Conservation (phyloP, 2,329 filamentous ascomycete genomes). For the Monilinia aucupariae region DNA sequence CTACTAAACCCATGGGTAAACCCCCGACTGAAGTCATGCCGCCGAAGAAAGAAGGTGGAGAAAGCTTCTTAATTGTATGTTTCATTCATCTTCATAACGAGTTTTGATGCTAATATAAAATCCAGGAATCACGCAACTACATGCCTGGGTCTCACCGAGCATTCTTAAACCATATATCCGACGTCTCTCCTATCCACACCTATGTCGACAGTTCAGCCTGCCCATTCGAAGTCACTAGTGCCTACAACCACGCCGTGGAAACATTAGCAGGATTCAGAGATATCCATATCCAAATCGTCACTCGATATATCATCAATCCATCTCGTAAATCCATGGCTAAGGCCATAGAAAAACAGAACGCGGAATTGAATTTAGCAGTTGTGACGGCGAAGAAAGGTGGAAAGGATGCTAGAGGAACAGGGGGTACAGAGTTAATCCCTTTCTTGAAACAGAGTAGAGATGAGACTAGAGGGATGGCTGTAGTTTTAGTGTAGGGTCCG, state of each 20-base stretch:
- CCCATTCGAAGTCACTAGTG: constrained; percentile 42
- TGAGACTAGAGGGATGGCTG: constrained; percentile 57
- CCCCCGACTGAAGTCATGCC: constrained; percentile 25
- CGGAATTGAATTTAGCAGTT: constrained; percentile 38
- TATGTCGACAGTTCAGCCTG: constrained; percentile 51
- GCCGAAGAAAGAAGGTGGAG: constrained; percentile 19
- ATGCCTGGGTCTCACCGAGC: constrained; percentile 81
- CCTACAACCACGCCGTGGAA: constrained; percentile 69
- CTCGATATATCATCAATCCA: constrained; percentile 82
- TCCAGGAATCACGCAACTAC: constrained; percentile 70
- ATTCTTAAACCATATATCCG: constrained; percentile 67
- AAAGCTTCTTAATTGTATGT: constrained; percentile 27
- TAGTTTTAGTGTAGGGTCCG: neutral
- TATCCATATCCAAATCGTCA: constrained; percentile 85
- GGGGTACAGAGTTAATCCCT: constrained; percentile 79
- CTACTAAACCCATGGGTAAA: constrained; percentile 32
- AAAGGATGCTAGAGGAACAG: constrained; percentile 65
- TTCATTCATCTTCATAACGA: neutral
- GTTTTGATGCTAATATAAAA: neutral
- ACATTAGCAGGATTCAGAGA: constrained; percentile 73
- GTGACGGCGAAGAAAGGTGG: constrained; percentile 28
- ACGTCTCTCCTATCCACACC: constrained; percentile 67
- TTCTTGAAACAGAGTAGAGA: constrained; percentile 87
- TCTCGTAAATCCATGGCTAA: constrained; percentile 43
- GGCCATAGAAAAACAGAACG: constrained; percentile 39